Evolutionary conservation across 1,139 yeast genomes (phyloP).

Genomic region (Geotrichum restrictum): DNA sequence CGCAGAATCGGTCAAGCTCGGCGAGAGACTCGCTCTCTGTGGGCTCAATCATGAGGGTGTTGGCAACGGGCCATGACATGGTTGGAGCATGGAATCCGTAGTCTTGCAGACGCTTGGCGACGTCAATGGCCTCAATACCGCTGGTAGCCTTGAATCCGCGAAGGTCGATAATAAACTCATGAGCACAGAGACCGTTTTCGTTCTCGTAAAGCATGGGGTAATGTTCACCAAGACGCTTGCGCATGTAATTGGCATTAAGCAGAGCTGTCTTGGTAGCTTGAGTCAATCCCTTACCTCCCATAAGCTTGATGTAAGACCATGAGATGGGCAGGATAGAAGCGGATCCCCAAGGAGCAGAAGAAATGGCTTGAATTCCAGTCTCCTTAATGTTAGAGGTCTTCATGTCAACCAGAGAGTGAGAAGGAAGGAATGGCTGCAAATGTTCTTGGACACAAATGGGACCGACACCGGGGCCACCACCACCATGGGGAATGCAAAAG

Average conservation of each 20-base stretch:
- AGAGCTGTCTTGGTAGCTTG: constrained; percentile 84
- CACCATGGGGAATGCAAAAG: constrained; percentile 97
- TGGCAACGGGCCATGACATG: constrained; percentile 97
- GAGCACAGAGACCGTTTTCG: constrained; percentile 80
- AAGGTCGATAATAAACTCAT: constrained; percentile 89
- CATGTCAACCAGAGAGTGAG: constrained; percentile 61
- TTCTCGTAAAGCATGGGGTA: constrained; percentile 73
- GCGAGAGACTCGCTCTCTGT: constrained; percentile 88
- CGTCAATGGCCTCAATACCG: constrained; percentile 91
- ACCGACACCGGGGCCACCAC: constrained; percentile 99
- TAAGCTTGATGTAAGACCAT: constrained; percentile 88
- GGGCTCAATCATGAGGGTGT: constrained; percentile 96
- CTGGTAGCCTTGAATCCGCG: constrained; percentile 69
- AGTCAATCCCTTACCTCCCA: constrained; percentile 83
- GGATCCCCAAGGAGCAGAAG: constrained; percentile 94
- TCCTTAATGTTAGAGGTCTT: constrained; percentile 31
- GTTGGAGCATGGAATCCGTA: constrained; percentile 99
- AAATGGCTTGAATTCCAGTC: constrained; percentile 61
- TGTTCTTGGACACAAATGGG: constrained; percentile 92
- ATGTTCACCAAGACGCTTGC: constrained; percentile 63
- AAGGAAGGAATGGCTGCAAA: constrained; percentile 77
- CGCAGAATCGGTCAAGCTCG: constrained; percentile 87
- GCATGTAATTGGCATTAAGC: constrained; percentile 94
- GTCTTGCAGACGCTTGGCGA: constrained; percentile 94
- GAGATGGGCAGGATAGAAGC: constrained; percentile 92